A percentile compares a stretch with the other conserved stretches of the same genome.
Conservation (phyloP, 2,329 filamentous ascomycete genomes). For the Fusarium equiseti region DNA sequence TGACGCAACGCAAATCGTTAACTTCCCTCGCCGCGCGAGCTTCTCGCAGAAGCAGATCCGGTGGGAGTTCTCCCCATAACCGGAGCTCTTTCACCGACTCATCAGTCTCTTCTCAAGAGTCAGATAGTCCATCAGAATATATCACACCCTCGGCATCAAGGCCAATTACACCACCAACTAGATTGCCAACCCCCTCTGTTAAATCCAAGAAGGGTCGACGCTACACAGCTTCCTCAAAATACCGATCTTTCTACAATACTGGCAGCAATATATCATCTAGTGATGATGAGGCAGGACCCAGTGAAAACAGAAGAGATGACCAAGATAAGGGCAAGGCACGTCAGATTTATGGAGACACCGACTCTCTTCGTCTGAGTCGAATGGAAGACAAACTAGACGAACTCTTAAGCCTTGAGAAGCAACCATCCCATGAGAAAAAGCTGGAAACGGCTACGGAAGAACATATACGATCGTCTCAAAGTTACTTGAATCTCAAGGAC, state of each 20-base stretch:
- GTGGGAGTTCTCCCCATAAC: rapidly evolving
- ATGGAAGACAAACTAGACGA: too few species aligned
- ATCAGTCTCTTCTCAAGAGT: not conserved
- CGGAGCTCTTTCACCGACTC: not conserved
- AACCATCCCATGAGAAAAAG: too few species aligned
- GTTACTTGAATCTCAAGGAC: too few species aligned
- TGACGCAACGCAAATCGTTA: not conserved
- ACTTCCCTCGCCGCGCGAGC: too few species aligned
- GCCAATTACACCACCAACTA: not conserved
- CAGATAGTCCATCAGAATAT: not conserved
- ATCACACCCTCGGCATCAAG: not conserved
- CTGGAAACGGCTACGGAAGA: too few species aligned
- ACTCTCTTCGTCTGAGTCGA: too few species aligned
- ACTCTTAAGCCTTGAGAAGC: too few species aligned
- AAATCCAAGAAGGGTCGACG: too few species aligned
- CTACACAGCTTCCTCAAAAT: too few species aligned
- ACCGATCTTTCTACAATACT: too few species aligned
- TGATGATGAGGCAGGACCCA: not conserved
- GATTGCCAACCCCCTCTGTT: not conserved
- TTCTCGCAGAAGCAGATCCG: rapidly evolving
- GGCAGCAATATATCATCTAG: not conserved
- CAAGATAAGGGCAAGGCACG: not conserved
- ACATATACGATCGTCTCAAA: too few species aligned
- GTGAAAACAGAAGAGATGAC: too few species aligned
- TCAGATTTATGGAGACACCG: not conserved